Evolutionary conservation across 2,329 filamentous ascomycete species (phyloP), one percentile per base, ranked within the genome.

Genomic region (Exophiala alcalophila): DNA sequence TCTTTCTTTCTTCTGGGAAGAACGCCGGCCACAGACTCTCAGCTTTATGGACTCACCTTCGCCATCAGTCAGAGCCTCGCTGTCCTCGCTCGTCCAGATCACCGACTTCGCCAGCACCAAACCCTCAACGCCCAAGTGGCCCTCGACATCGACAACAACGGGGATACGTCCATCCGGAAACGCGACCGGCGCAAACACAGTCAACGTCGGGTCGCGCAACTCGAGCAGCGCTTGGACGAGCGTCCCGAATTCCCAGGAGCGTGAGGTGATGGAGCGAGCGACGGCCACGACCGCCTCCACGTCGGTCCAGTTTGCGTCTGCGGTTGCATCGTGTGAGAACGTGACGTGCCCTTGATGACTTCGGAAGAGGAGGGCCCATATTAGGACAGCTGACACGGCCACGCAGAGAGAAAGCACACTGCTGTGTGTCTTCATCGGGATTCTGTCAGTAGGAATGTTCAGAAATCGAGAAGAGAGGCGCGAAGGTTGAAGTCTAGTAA

Each of bases 161-260:
- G 44, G 39, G 11, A 47, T 20, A 8, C 14, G 16, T 14, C 44
- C 44, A 14, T 25, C 10, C 4, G 44, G 44, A 23, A 47, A 47
- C 7, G 44, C 12, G n/a, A 44, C 15, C 1, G 26, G 10, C 2
- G 27, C 46, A 38, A 52, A 52, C 15, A 52, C 41, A 4, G 41
- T 49, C 28, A 52, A 18, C 15, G 46, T 46, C 3, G 32, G 41
- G 18, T 52, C 39, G 25, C 49, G 16, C 36, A 52, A 35, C 18
- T 57, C 49, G 19, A 55, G 25, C 33, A 59, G 29, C 24, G 41
- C 44, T 36, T 55, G 19, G 20, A 43, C 3, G 35, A 55, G 21
- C 16, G 48, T 40, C 3, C 49, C 34, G 26, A 49, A 40, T 18
- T 49, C 49, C 40, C 49, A 44, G 11, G 34, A 37, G 18, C 35